Evolutionary conservation across 345 rosid genomes (phyloP).

Genomic region (Populus simonii): DNA sequence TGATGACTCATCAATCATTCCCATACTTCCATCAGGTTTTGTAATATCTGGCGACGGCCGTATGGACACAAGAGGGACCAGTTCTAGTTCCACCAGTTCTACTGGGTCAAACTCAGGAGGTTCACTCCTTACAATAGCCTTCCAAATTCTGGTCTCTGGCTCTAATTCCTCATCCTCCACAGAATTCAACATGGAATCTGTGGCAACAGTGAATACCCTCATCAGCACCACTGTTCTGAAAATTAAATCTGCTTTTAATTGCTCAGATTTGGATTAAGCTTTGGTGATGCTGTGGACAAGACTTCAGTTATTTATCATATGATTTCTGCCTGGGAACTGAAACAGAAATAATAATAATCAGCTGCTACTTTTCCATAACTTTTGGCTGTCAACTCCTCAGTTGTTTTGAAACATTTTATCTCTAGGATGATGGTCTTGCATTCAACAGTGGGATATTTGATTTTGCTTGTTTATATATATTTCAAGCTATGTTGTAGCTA

Average conservation of each 20-base stretch:
- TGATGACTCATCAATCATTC: constrained; percentile 28
- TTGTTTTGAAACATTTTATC: not conserved
- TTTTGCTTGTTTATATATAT: not conserved
- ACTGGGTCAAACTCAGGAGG: constrained; percentile 23
- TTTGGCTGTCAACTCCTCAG: not conserved
- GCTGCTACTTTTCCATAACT: not conserved
- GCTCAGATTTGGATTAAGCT: constrained; percentile 10
- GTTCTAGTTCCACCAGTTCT: constrained; percentile 12
- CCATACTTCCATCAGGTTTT: constrained; percentile 76
- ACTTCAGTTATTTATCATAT: not conserved
- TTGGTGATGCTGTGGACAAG: not conserved
- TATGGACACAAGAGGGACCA: not conserved
- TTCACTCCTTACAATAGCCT: constrained; percentile 54
- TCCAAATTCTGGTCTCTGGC: constrained; percentile 51
- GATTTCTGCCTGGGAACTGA: not conserved
- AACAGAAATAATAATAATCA: not conserved
- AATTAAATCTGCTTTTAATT: constrained; percentile 43
- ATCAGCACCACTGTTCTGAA: constrained; percentile 52
- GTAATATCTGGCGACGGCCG: constrained; percentile 50
- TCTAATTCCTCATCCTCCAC: constrained; percentile 14
- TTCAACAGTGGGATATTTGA: not conserved
- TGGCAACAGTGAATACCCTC: constrained; percentile 47
- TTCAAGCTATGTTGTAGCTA: no score
- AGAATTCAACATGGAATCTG: constrained; percentile 37
- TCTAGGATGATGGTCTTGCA: not conserved